Percentiles rank a stretch among this genome's conserved stretches.
phyloP scores from a whole-genome alignment of 2,329 filamentous ascomycete species.

The Purpureocillium takamizusanense region DNA sequence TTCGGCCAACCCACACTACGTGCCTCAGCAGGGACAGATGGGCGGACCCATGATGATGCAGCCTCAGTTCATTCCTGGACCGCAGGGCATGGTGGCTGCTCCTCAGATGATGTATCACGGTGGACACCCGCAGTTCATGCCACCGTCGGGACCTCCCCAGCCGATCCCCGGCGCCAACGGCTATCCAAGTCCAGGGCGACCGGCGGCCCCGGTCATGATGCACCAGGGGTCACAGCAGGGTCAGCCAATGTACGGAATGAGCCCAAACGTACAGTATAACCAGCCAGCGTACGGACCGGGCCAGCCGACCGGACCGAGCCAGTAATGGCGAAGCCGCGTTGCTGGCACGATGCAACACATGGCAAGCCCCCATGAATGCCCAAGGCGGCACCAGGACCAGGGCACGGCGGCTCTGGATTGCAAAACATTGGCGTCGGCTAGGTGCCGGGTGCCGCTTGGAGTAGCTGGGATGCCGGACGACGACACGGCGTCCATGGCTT shows the following conservation, averaged over 20 bases:
- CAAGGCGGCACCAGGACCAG: constrained; percentile 36
- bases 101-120: constrained; percentile 82
- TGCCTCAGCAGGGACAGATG: constrained; percentile 64
- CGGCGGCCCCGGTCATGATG: constrained; percentile 80
- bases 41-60: constrained; percentile 77
- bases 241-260: constrained; percentile 69
- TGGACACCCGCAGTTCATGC: constrained; percentile 55
- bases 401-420: constrained; percentile 48
- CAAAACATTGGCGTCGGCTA: constrained; percentile 59
- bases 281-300: constrained; percentile 65
- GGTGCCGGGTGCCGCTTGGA: constrained; percentile 26
- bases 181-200: constrained; percentile 80
- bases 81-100: constrained; percentile 59
- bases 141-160: constrained; percentile 44
- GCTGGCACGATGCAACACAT: not conserved
- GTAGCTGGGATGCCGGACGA: no score
- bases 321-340: constrained; percentile 29
- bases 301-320: constrained; percentile 61
- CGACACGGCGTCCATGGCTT: no score
- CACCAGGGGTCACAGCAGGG: constrained; percentile 92
- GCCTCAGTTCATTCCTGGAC: constrained; percentile 62
- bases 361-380: constrained; percentile 33
- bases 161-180: constrained; percentile 60
- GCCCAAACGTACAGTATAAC: constrained; percentile 63
- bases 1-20: constrained; percentile 62